Base-by-base conservation (phyloP, 1,284 basidiomycete genomes). In the Rhodofomes roseus region DNA sequence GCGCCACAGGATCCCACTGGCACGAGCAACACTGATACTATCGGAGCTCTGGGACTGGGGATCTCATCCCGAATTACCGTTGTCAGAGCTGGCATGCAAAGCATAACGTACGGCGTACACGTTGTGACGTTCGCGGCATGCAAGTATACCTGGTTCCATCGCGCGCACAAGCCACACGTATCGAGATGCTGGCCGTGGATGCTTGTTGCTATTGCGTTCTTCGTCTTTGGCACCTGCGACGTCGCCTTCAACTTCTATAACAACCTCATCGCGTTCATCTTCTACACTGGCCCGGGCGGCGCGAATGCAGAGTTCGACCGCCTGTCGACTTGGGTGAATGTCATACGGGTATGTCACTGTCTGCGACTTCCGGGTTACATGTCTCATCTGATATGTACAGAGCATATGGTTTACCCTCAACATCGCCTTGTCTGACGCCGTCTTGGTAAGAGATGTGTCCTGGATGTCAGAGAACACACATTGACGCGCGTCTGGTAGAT, bases 261-360 rank as follows among this genome's bases (percentile, higher is more conserved):
- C 39, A 66, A 65, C 51, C 44, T 71, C 37, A 55, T 63, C 18
- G 65, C 69, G 7, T 71, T 71, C 54, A 66, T 68, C 5, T 61
- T 61, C 41, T 65, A 65, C 41, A 60, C 25, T 20, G 66, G 65
- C 5, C 39, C 57, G n/a, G 63, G 66, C 9, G 69, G 66, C 11
- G 64, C 70, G 6, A 41, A 54, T 8, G 57, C 40, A 29, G 64
- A 60, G 48, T 65, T 69, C 44, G 14, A 61, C 3, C 55, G 65
- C 48, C 67, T 68, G 27, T 63, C 63, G 4, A 57, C 62, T 20
- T 70, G 68, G 69, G 58, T 68, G 29, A 70, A 68, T 54, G 58
- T 71, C 20, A 54, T 62, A 55, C 65, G 27, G 18, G 54, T 56
- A 36, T 37, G n/a, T 37, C 22, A 12, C 14, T 16, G 14, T 16